Conservation (phyloP, 768 basidiomycete genomes). For the Scleroderma citrinum region DNA sequence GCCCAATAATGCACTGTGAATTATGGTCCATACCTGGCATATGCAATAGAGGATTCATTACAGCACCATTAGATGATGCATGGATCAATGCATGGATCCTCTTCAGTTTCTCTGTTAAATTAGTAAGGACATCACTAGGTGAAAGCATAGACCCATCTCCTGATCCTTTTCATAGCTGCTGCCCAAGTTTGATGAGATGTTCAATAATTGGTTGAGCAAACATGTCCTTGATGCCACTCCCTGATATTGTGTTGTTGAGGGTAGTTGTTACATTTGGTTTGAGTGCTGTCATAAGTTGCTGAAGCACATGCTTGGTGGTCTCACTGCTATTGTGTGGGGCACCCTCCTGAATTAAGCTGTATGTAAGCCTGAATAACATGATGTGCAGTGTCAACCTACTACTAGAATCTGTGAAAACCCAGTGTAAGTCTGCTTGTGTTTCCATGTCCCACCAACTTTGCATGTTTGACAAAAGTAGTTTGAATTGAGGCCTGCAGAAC, state of each 20-base stretch:
- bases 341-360: neutral
- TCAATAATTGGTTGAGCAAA: neutral
- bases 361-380: neutral
- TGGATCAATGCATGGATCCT: neutral
- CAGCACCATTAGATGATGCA: neutral
- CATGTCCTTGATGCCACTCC: neutral
- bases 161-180: neutral
- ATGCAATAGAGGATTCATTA: neutral
- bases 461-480: slow-evolving; percentile 21
- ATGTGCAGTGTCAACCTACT: neutral
- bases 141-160: neutral
- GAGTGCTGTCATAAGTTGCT: neutral
- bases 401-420: neutral
- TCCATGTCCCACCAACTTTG: slow-evolving; percentile 13
- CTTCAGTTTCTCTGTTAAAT: neutral
- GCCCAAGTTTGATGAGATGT: neutral
- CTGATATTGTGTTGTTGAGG: neutral
- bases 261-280: neutral
- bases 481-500: neutral
- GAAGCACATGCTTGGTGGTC: neutral
- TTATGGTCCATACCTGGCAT: neutral
- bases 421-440: slow-evolving; percentile 5
- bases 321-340: neutral
- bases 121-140: neutral
- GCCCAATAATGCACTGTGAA: neutral